phyloP scores from a whole-genome alignment of 2,329 filamentous ascomycete species.

The Gremmenia infestans region DNA sequence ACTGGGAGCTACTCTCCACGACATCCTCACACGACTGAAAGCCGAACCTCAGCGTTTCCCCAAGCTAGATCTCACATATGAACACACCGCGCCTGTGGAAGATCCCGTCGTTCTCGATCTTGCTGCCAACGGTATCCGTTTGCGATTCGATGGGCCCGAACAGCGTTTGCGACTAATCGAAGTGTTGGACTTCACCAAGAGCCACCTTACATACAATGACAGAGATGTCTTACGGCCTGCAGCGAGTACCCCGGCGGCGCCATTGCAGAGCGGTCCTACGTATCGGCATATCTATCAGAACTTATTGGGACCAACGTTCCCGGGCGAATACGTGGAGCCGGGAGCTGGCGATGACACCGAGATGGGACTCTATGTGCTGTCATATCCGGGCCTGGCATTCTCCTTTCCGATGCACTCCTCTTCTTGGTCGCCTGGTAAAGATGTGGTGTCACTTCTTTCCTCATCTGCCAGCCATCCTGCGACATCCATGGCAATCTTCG shows the following conservation, averaged over 20 bases:
- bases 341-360: constrained; percentile 44
- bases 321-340: constrained; percentile 81
- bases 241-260: constrained; percentile 30
- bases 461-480: constrained; percentile 72
- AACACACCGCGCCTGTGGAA: constrained; percentile 65
- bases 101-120: constrained; percentile 72
- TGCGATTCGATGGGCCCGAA: constrained; percentile 91
- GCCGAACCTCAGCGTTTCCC: constrained; percentile 79
- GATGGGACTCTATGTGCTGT: constrained; percentile 78
- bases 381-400: constrained; percentile 91
- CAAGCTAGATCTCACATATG: constrained; percentile 77
- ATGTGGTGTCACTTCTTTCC: constrained; percentile 82
- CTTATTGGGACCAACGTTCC: constrained; percentile 89
- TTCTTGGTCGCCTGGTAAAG: constrained; percentile 68
- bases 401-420: constrained; percentile 75
- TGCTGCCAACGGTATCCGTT: constrained; percentile 77
- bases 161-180: constrained; percentile 89
- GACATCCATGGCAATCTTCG: constrained; percentile 85
- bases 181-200: constrained; percentile 83
- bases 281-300: constrained; percentile 90
- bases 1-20: constrained; percentile 86
- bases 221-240: constrained; percentile 69
- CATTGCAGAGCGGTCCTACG: constrained; percentile 54
- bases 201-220: constrained; percentile 74
- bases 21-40: constrained; percentile 82